Evolutionary conservation across 1,284 basidiomycete species (phyloP).

Genomic region (Taiwanofungus camphoratus): DNA sequence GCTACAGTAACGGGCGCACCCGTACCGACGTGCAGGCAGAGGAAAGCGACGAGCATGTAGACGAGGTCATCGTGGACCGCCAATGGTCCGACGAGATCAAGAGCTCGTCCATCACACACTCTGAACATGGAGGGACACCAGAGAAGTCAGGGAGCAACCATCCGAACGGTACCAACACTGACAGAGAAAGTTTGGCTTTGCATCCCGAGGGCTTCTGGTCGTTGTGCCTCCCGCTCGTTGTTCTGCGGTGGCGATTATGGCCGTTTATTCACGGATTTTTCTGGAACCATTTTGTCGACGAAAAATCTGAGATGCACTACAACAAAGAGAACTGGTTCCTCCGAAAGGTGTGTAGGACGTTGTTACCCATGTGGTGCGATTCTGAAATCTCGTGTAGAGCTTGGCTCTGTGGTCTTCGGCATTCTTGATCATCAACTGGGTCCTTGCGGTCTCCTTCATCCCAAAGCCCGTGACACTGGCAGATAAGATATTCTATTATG

Average conservation of each 20-base stretch:
- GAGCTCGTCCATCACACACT: constrained; percentile 40
- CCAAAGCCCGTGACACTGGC: constrained; percentile 39
- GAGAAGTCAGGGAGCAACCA: constrained; percentile 41
- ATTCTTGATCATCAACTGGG: constrained; percentile 71
- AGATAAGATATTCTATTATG: constrained; percentile 62
- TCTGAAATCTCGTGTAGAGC: constrained; percentile 26
- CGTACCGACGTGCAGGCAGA: constrained; percentile 25
- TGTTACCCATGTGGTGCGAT: not conserved
- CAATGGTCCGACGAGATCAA: constrained; percentile 55
- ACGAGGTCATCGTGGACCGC: constrained; percentile 70
- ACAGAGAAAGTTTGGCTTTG: constrained; percentile 26
- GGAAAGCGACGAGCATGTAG: constrained; percentile 38
- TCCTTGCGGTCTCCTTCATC: constrained; percentile 49
- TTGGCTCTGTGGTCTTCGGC: constrained; percentile 59
- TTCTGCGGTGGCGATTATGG: constrained; percentile 38
- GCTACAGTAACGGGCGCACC: constrained; percentile 24
- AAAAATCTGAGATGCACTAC: constrained; percentile 56
- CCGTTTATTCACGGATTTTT: constrained; percentile 45
- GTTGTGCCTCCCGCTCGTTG: constrained; percentile 23
- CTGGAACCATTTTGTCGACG: constrained; percentile 48
- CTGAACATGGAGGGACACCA: constrained; percentile 42
- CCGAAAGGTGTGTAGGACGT: constrained; percentile 33
- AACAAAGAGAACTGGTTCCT: constrained; percentile 45
- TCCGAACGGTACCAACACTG: constrained; percentile 27
- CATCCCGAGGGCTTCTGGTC: constrained; percentile 30